Percentiles rank a stretch among this genome's conserved stretches.
Evolutionary conservation across 2,329 filamentous ascomycete species (phyloP).

Genomic region (Microdochium paspali): DNA sequence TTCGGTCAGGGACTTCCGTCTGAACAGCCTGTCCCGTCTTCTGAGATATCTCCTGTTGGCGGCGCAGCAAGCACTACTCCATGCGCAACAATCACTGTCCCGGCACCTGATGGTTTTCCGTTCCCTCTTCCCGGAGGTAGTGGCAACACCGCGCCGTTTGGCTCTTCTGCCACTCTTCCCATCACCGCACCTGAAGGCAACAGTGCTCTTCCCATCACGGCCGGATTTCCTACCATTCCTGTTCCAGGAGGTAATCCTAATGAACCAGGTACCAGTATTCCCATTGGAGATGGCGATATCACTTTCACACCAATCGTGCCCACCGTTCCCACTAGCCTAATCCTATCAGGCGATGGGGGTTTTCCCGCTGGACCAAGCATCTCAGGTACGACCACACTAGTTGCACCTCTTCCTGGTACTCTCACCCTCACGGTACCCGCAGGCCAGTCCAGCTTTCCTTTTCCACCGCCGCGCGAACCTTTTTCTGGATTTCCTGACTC

Average conservation of each 20-base stretch:
- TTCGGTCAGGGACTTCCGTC: neutral
- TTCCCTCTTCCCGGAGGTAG: neutral
- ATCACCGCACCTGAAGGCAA: neutral
- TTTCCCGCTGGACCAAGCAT: constrained; percentile 1
- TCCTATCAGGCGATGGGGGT: neutral
- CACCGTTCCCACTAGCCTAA: neutral
- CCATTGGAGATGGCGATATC: neutral
- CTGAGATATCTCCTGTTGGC: neutral
- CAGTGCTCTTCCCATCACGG: neutral
- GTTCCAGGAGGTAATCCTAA: neutral
- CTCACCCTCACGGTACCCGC: constrained; percentile 2
- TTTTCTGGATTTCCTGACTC: neutral
- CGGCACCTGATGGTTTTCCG: neutral
- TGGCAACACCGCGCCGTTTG: too few relatives aligned
- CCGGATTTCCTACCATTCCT: neutral
- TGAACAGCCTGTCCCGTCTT: neutral
- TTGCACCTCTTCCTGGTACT: neutral
- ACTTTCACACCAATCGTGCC: constrained; percentile 1
- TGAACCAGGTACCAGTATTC: neutral
- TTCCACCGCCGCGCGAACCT: neutral
- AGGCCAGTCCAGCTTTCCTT: neutral
- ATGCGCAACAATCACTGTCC: neutral
- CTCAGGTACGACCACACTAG: constrained; percentile 1
- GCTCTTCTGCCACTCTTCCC: neutral
- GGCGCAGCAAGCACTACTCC: neutral